Evolutionary conservation across 2,329 filamentous ascomycete genomes (phyloP).

Genomic region (Dendryphion nanum): DNA sequence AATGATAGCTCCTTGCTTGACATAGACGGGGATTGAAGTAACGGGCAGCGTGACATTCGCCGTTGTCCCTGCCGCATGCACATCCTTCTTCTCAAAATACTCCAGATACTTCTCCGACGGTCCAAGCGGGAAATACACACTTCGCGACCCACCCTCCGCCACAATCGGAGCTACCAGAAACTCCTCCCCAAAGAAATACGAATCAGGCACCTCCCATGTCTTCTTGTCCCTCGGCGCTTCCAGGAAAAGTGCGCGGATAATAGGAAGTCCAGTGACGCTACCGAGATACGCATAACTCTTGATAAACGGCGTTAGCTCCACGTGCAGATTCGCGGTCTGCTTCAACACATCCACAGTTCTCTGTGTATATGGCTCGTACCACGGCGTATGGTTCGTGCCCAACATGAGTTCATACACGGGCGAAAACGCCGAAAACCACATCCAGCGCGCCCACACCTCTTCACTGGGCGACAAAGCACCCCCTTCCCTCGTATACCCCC

Average conservation of each 20-base stretch:
- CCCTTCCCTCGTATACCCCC: conserved; percentile 30
- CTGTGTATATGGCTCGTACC: conserved; percentile 32
- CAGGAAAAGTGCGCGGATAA: conserved; percentile 37
- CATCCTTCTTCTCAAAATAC: conserved; percentile 25
- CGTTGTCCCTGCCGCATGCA: conserved; percentile 22
- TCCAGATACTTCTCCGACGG: conserved; percentile 26
- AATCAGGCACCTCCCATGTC: conserved; percentile 22
- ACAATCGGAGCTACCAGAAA: conserved; percentile 38
- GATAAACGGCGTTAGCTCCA: conserved; percentile 34
- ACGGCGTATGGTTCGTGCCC: conserved; percentile 36
- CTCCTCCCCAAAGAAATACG: conserved; percentile 35
- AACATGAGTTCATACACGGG: conserved; percentile 39
- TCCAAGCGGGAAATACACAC: conserved; percentile 32
- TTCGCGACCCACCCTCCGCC: conserved; percentile 18
- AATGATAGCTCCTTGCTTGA: conserved; percentile 34
- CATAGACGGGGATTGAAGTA: conserved; percentile 30
- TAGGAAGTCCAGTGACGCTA: conserved; percentile 27
- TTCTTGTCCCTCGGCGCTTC: conserved; percentile 27
- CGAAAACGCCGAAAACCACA: conserved; percentile 41
- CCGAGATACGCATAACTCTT: conserved; percentile 30
- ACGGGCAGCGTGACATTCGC: conserved; percentile 14
- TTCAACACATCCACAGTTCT: conserved; percentile 29
- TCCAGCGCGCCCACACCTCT: conserved; percentile 40
- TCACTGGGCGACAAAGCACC: conserved; percentile 23
- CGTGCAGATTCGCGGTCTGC: conserved; percentile 31